Conservation (phyloP, 2,329 filamentous ascomycete species). For the Thielaviopsis punctulata region DNA sequence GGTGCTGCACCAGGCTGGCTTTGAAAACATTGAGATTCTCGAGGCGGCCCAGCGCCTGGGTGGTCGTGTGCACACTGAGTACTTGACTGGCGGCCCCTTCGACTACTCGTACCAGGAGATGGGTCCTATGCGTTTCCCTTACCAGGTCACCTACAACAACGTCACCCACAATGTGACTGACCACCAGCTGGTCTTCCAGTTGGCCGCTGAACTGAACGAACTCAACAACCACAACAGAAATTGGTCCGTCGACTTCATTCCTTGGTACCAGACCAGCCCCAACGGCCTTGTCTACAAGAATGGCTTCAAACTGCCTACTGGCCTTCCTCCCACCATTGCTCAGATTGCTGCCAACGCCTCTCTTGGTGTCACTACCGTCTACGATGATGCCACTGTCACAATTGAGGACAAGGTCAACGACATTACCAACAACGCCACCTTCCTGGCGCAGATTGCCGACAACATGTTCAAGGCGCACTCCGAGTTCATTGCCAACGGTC, state of each 20-base stretch:
- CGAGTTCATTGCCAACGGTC: constrained; percentile 25
- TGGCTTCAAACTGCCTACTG: constrained; percentile 30
- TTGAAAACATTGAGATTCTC: constrained; percentile 43
- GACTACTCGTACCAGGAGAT: constrained; percentile 52
- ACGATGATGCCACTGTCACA: constrained; percentile 15
- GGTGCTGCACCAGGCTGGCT: constrained; percentile 31
- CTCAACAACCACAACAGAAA: constrained; percentile 34
- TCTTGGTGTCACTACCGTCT: constrained; percentile 16
- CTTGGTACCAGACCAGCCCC: constrained; percentile 37
- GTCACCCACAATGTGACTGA: constrained; percentile 42
- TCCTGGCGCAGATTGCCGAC: constrained; percentile 21
- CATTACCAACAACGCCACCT: constrained; percentile 12
- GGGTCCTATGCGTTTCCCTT: constrained; percentile 49
- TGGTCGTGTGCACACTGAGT: constrained; percentile 45
- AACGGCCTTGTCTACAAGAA: constrained; percentile 36
- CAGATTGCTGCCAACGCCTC: constrained; percentile 29
- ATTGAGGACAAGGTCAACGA: constrained; percentile 15
- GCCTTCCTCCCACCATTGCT: constrained; percentile 32
- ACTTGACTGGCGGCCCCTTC: constrained; percentile 40
- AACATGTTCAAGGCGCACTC: constrained; percentile 27
- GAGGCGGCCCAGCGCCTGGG: constrained; percentile 44
- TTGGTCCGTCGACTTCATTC: constrained; percentile 41
- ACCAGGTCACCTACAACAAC: constrained; percentile 34
- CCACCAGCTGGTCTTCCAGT: constrained; percentile 46
- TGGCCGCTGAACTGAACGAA: constrained; percentile 40